Percentiles rank a stretch among this genome's conserved stretches.
Evolutionary conservation across 1,284 basidiomycete species (phyloP).

Genomic region (Porphyrellus sp.): DNA sequence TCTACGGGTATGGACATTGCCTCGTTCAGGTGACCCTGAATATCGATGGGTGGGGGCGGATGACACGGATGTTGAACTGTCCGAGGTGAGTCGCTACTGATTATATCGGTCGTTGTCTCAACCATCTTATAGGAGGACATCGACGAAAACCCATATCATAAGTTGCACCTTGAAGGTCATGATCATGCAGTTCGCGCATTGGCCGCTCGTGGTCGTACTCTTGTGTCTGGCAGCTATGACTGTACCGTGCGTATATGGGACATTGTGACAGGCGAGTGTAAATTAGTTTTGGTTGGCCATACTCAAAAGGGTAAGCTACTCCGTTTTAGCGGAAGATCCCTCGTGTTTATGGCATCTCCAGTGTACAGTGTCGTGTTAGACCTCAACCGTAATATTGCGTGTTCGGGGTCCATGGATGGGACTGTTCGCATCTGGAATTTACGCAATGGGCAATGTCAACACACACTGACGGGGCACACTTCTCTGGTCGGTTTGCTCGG

Average conservation of each 20-base stretch:
- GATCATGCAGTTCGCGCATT: constrained; percentile 88
- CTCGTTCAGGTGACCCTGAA: constrained; percentile 72
- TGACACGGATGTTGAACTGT: constrained; percentile 62
- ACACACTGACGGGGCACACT: constrained; percentile 82
- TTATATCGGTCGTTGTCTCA: constrained; percentile 5
- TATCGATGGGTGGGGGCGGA: constrained; percentile 71
- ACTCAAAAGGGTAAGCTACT: constrained; percentile 78
- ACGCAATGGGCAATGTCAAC: constrained; percentile 72
- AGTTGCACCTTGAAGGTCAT: constrained; percentile 81
- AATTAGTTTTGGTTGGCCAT: constrained; percentile 81
- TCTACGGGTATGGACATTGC: constrained; percentile 86
- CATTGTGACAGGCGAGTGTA: constrained; percentile 81
- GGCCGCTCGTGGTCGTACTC: constrained; percentile 83
- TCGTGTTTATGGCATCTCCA: constrained; percentile 33
- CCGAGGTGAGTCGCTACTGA: constrained; percentile 51
- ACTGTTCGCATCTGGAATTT: constrained; percentile 93
- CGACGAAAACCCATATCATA: constrained; percentile 88
- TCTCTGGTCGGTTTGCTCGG: constrained; percentile 86
- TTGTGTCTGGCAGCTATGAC: constrained; percentile 96
- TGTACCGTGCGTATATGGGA: constrained; percentile 94
- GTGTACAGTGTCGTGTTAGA: constrained; percentile 92
- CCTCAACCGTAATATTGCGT: constrained; percentile 78
- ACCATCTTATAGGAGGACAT: constrained; percentile 53
- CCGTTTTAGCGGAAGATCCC: not conserved
- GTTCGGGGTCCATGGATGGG: constrained; percentile 95